Evolutionary conservation across 371 early-diverging fungal species (phyloP).

Genomic region (Umbelopsis sp.): DNA sequence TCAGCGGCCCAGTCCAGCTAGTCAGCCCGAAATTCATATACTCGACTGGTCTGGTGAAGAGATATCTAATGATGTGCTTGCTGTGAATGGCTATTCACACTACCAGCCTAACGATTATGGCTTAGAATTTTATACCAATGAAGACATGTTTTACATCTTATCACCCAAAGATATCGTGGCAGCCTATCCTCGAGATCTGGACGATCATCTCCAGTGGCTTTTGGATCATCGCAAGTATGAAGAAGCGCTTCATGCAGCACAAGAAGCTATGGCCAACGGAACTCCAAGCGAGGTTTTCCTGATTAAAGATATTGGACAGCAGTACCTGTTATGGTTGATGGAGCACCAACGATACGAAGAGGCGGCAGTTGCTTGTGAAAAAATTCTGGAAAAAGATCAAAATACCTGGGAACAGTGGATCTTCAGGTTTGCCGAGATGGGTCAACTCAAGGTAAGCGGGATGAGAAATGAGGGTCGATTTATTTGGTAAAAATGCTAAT

Average conservation of each 20-base stretch:
- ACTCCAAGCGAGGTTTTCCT: constrained; percentile 53
- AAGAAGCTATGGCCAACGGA: constrained; percentile 47
- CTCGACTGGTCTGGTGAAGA: constrained; percentile 80
- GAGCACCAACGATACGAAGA: constrained; percentile 68
- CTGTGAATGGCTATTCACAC: constrained; percentile 79
- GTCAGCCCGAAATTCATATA: constrained; percentile 90
- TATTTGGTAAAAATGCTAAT: not conserved
- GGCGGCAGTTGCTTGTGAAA: constrained; percentile 74
- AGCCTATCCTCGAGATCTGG: constrained; percentile 83
- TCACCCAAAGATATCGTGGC: constrained; percentile 92
- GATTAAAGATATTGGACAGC: constrained; percentile 80
- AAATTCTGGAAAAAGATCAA: constrained; percentile 71
- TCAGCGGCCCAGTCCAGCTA: constrained; percentile 47
- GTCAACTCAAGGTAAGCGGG: constrained; percentile 61
- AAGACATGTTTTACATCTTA: constrained; percentile 81
- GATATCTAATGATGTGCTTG: constrained; percentile 84
- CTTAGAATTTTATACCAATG: constrained; percentile 61
- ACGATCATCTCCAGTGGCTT: constrained; percentile 94
- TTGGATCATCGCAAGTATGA: constrained; percentile 76
- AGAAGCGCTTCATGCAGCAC: constrained; percentile 73
- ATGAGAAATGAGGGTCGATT: not conserved
- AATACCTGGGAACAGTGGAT: constrained; percentile 93
- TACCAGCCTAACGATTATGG: constrained; percentile 93
- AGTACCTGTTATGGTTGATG: constrained; percentile 77
- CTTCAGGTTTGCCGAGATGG: constrained; percentile 76